A percentile compares a stretch with the other conserved stretches of the same genome.
phyloP scores from a whole-genome alignment of 2,329 filamentous ascomycete species.

The Aureobasidium subglaciale region DNA sequence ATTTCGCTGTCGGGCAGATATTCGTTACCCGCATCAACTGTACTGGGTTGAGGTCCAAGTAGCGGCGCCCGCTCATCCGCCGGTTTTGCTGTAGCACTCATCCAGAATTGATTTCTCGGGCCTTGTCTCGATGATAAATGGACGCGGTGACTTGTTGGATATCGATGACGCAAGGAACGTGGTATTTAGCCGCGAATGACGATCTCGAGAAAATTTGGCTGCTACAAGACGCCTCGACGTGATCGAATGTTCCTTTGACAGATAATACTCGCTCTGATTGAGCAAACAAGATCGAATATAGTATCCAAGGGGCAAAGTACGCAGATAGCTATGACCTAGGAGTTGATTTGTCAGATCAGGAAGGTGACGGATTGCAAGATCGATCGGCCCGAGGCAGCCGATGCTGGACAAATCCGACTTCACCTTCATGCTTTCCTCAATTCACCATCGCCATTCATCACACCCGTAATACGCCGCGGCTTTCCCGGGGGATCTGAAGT shows the following conservation, averaged over 20 bases:
- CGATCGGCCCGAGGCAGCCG: background rate
- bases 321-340: background rate
- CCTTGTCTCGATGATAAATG: background rate
- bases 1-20: conserved; percentile 1
- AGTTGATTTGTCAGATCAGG: conserved; percentile 14
- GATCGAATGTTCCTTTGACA: background rate
- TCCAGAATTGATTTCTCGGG: background rate
- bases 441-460: background rate
- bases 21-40: conserved; percentile 20
- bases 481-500: too few relatives aligned
- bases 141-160: background rate
- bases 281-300: background rate
- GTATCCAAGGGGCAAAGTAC: background rate
- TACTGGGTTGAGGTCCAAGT: conserved; percentile 19
- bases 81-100: background rate
- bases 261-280: too few relatives aligned
- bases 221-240: background rate
- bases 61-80: conserved; percentile 21
- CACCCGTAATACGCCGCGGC: background rate
- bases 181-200: background rate
- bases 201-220: background rate
- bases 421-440: background rate
- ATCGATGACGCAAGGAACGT: conserved; percentile 10
- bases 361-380: background rate
- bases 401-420: background rate